Conservation (phyloP, 768 basidiomycete species). For the Boletus subcaerulescens region DNA sequence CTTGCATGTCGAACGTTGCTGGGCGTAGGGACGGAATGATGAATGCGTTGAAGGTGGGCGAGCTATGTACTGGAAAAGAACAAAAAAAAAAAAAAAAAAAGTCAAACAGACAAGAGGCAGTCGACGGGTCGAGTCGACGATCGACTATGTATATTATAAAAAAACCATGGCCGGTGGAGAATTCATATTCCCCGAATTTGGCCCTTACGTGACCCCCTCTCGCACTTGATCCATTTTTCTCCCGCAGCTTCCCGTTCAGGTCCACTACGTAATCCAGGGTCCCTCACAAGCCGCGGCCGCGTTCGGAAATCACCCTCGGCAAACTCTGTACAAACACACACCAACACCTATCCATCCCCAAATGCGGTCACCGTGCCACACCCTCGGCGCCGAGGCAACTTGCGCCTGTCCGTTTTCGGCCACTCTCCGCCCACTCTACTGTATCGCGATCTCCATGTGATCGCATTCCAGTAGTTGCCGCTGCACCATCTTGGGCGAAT, state of each 20-base stretch:
- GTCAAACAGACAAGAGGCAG: constrained; percentile 28
- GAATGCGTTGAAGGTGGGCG: constrained; percentile 29
- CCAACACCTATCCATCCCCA: constrained; percentile 19
- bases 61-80: constrained; percentile 31
- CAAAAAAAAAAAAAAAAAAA: constrained; percentile 24
- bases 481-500: constrained; percentile 34
- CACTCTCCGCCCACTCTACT: constrained; percentile 33
- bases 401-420: constrained; percentile 28
- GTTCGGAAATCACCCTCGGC: constrained; percentile 40
- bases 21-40: constrained; percentile 40
- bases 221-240: constrained; percentile 29
- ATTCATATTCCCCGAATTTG: constrained; percentile 37
- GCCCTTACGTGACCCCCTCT: constrained; percentile 33
- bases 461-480: constrained; percentile 31
- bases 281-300: constrained; percentile 34
- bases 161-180: constrained; percentile 38
- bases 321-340: constrained; percentile 27
- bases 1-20: constrained; percentile 43
- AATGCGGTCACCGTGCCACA: constrained; percentile 26
- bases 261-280: constrained; percentile 35
- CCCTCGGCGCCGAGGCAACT: constrained; percentile 43
- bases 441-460: constrained; percentile 34
- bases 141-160: constrained; percentile 39
- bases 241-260: constrained; percentile 28
- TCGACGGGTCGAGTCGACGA: constrained; percentile 29